Conservation (phyloP, 257 asterid genomes). For the Solanum acaule region DNA sequence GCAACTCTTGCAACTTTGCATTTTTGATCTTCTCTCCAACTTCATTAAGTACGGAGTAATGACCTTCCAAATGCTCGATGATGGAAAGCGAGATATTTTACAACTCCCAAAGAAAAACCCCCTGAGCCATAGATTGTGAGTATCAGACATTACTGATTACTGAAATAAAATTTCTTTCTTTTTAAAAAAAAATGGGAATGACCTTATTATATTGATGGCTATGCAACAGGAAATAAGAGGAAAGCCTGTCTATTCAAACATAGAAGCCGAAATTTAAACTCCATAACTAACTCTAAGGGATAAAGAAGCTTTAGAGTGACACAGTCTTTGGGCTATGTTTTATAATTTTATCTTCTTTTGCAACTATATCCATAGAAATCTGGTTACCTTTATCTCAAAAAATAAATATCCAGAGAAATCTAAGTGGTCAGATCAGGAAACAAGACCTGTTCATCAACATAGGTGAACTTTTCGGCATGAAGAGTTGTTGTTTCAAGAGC, state of each 20-base stretch:
- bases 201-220: neutral
- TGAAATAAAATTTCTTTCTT: neutral
- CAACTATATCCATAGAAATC: neutral
- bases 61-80: conserved; percentile 20
- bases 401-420: neutral
- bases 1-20: conserved; percentile 24
- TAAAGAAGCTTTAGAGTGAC: neutral
- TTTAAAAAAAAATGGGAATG: neutral
- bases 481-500: conserved; percentile 13
- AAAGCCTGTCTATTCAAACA: neutral
- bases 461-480: conserved; percentile 18
- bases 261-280: neutral
- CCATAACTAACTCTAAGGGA: neutral
- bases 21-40: conserved; percentile 10
- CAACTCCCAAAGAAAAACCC: conserved; percentile 13
- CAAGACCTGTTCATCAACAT: conserved; percentile 34
- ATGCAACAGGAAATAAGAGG: neutral
- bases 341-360: neutral
- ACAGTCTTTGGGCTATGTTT: neutral
- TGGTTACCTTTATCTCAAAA: neutral
- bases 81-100: conserved; percentile 8
- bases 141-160: neutral
- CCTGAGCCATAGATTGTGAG: conserved; percentile 21
- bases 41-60: conserved; percentile 13
- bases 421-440: neutral